phyloP scores from a whole-genome alignment of 2,329 filamentous ascomycete species.

The Periglandula ipomoeae region DNA sequence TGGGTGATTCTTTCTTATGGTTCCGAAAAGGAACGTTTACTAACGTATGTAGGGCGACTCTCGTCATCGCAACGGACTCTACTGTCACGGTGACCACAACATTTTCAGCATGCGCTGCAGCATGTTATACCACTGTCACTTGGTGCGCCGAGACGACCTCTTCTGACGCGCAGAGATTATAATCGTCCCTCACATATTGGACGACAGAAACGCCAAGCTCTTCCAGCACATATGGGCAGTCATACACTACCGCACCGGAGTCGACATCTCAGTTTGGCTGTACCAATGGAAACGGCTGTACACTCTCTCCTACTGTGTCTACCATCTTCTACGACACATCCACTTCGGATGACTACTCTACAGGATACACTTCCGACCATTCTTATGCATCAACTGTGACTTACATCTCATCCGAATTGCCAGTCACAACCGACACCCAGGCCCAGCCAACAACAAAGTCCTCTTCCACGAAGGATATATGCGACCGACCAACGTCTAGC shows the following conservation, averaged over 20 bases:
- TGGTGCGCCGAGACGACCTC: neutral
- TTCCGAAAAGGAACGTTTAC: neutral
- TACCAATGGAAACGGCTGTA: neutral
- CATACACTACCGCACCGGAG: neutral
- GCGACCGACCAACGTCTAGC: neutral
- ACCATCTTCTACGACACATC: neutral
- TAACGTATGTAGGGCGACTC: slow-evolving; percentile 12
- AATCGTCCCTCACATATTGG: neutral
- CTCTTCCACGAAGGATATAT: neutral
- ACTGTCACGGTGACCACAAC: slow-evolving; percentile 24
- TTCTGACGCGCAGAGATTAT: neutral
- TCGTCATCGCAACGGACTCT: slow-evolving; percentile 15
- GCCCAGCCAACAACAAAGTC: neutral
- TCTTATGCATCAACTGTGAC: neutral
- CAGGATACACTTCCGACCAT: neutral
- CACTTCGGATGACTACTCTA: neutral
- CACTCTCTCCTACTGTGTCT: neutral
- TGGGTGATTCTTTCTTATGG: neutral
- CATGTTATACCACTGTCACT: slow-evolving; percentile 13
- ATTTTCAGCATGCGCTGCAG: slow-evolving; percentile 19
- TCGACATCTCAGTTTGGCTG: neutral
- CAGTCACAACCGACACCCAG: neutral
- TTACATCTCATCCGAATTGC: neutral
- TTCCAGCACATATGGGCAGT: neutral
- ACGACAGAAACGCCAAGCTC: neutral